Evolutionary conservation across 1,284 basidiomycete species (phyloP).

Genomic region (Afroboletus lepidellus): DNA sequence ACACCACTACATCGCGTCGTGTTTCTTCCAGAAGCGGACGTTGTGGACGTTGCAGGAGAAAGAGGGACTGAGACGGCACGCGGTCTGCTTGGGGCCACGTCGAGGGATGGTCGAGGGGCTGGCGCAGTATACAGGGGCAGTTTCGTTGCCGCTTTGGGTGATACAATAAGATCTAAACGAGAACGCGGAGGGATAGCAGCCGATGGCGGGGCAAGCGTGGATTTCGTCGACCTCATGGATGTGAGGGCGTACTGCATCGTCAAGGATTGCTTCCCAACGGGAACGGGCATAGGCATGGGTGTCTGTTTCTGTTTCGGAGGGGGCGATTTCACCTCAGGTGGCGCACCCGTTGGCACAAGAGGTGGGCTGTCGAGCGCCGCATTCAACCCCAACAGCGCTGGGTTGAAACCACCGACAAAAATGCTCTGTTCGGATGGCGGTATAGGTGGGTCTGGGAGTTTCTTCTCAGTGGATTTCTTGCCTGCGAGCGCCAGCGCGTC

Average conservation of each 20-base stretch:
- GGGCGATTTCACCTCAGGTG: slow-evolving; percentile 4
- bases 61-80: slow-evolving; percentile 36
- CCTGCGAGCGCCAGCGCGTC: slow-evolving; percentile 36
- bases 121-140: slow-evolving; percentile 8
- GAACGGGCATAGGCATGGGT: slow-evolving; percentile 27
- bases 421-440: background rate
- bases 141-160: slow-evolving; percentile 4
- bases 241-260: slow-evolving; percentile 63
- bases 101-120: slow-evolving; percentile 4
- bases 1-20: slow-evolving; percentile 57
- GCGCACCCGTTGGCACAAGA: slow-evolving; percentile 1
- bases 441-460: slow-evolving; percentile 12
- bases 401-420: slow-evolving; percentile 36
- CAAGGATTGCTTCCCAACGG: slow-evolving; percentile 43
- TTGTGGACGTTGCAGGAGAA: slow-evolving; percentile 24
- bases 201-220: slow-evolving; percentile 14
- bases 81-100: slow-evolving; percentile 16
- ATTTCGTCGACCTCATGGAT: slow-evolving; percentile 18
- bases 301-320: slow-evolving; percentile 8
- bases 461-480: slow-evolving; percentile 18
- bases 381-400: slow-evolving; percentile 14
- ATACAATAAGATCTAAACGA: slow-evolving; percentile 15
- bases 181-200: slow-evolving; percentile 26
- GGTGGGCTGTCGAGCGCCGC: slow-evolving; percentile 9
- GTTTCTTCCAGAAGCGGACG: slow-evolving; percentile 27